Conservation (phyloP, 1,139 yeast genomes). For the Hansenula lynferdii region DNA sequence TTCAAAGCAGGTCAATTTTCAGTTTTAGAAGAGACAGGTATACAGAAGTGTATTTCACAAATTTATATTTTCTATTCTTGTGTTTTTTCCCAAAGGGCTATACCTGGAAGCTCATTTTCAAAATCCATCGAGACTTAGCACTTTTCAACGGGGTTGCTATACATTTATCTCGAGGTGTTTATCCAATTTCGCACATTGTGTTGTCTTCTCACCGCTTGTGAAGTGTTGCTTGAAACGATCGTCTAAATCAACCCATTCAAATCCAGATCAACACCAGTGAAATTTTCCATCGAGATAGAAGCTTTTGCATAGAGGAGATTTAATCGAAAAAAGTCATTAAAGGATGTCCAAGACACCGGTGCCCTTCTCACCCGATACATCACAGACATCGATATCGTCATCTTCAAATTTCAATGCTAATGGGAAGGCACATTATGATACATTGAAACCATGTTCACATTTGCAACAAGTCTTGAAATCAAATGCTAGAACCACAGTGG, state of each 20-base stretch:
- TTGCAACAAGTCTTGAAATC: constrained; percentile 48
- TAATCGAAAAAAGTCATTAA: background rate
- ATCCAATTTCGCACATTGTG: too few species aligned
- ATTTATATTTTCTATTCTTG: too few species aligned
- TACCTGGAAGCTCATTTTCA: too few species aligned
- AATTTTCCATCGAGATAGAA: background rate
- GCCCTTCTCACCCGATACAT: background rate
- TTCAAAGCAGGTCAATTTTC: background rate
- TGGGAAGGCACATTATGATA: constrained; percentile 3
- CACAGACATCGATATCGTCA: background rate
- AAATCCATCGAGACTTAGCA: too few species aligned
- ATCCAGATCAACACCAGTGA: background rate
- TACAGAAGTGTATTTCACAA: too few species aligned
- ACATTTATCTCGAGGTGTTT: too few species aligned
- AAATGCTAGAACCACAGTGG: constrained; percentile 49
- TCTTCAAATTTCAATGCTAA: background rate
- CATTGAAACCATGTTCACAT: constrained; percentile 49
- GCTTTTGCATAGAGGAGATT: background rate
- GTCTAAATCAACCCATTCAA: too few species aligned
- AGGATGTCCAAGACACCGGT: constrained; percentile 4
- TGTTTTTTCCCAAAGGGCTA: too few species aligned
- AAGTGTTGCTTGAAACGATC: background rate
- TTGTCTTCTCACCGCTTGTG: background rate
- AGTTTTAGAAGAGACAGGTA: background rate
- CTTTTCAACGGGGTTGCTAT: too few species aligned